Conservation (phyloP, 371 early-diverging fungal species). For the Rhizopus sp. region DNA sequence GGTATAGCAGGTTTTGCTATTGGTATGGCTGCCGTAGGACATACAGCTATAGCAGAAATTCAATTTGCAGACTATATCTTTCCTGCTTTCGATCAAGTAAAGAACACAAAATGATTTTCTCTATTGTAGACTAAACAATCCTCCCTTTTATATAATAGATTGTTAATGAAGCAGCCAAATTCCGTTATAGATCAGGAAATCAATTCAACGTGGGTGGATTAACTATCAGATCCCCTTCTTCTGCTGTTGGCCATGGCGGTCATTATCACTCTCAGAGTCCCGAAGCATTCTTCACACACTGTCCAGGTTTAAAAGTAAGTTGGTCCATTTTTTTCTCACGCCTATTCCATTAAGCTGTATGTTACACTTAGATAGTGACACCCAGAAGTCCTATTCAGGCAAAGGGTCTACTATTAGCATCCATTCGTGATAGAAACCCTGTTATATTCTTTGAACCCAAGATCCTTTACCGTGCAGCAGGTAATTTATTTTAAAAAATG, state of each 20-base stretch:
- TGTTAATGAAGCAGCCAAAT: slow-evolving; percentile 99
- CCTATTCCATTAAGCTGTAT: slow-evolving; percentile 14
- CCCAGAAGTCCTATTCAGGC: slow-evolving; percentile 96
- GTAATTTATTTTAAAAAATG: slow-evolving; percentile 31
- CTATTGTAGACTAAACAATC: background rate
- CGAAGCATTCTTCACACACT: slow-evolving; percentile 96
- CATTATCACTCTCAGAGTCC: slow-evolving; percentile 97
- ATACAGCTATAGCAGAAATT: slow-evolving; percentile 97
- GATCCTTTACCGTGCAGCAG: slow-evolving; percentile 92
- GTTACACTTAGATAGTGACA: slow-evolving; percentile 69
- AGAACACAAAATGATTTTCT: slow-evolving; percentile 1
- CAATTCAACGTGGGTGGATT: slow-evolving; percentile 91
- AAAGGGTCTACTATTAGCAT: slow-evolving; percentile 91
- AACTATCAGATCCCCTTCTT: slow-evolving; percentile 91
- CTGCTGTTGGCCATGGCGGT: slow-evolving; percentile 98
- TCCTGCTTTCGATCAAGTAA: slow-evolving; percentile 97
- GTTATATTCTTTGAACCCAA: slow-evolving; percentile 97
- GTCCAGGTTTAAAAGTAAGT: slow-evolving; percentile 87
- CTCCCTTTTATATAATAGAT: slow-evolving; percentile 42
- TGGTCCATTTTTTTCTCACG: slow-evolving; percentile 13
- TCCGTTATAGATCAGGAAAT: slow-evolving; percentile 94
- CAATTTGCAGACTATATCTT: slow-evolving; percentile 99
- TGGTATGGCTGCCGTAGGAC: slow-evolving; percentile 95
- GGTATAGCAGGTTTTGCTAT: slow-evolving; percentile 98
- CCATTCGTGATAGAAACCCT: slow-evolving; percentile 95